Evolutionary conservation across 768 basidiomycete species (phyloP).

Genomic region (Tubosaeta sp.): DNA sequence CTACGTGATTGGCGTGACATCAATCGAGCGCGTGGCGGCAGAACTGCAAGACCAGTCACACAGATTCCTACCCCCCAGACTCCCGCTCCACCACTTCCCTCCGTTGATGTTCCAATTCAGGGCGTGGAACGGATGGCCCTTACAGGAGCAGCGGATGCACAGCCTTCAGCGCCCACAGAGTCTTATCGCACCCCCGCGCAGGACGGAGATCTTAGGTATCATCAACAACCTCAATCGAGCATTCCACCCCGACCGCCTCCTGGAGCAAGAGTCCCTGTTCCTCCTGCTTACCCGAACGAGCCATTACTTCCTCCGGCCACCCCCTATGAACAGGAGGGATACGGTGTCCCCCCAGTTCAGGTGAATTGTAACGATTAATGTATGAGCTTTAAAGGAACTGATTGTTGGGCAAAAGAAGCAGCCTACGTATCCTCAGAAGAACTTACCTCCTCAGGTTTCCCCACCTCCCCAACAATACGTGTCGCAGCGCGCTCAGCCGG

Average conservation of each 20-base stretch:
- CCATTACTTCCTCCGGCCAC: conserved; percentile 20
- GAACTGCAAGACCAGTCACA: conserved; percentile 35
- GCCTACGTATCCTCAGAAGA: conserved; percentile 22
- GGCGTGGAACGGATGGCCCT: conserved; percentile 47
- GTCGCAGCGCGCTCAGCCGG: conserved; percentile 29
- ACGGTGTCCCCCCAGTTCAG: conserved; percentile 18
- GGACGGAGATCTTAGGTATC: conserved; percentile 40
- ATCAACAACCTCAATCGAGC: conserved; percentile 31
- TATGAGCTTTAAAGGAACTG: not conserved
- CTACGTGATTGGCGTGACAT: conserved; percentile 89
- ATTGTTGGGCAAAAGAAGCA: conserved; percentile 15
- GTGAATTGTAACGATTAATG: conserved; percentile 8
- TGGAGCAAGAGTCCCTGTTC: conserved; percentile 36
- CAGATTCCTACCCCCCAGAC: conserved; percentile 31
- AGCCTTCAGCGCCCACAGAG: conserved; percentile 22
- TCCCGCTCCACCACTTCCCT: conserved; percentile 31
- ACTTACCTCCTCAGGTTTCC: conserved; percentile 16
- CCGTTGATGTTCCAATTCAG: conserved; percentile 30
- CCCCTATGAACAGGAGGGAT: conserved; percentile 30
- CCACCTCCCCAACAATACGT: conserved; percentile 23
- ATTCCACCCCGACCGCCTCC: conserved; percentile 33
- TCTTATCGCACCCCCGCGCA: conserved; percentile 25
- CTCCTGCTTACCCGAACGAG: conserved; percentile 33
- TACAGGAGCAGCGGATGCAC: conserved; percentile 35
- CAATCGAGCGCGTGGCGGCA: conserved; percentile 63